Conservation (phyloP, 169 alveolate genomes). For the Cryptosporidium canis region DNA sequence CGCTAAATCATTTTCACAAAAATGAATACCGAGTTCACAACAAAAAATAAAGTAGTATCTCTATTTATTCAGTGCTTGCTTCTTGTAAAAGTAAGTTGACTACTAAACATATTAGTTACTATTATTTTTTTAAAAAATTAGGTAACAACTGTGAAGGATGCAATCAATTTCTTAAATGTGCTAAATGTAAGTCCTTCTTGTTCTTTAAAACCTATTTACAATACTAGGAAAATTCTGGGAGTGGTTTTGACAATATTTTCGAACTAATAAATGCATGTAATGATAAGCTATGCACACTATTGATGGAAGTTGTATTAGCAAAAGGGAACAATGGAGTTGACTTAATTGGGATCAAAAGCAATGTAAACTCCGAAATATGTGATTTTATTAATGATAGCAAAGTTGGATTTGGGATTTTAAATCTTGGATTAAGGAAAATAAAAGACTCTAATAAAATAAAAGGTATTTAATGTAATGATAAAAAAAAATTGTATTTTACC, state of each 20-base stretch:
- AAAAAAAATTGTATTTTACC: background rate
- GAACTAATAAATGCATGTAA: constrained; percentile 51
- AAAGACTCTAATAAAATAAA: constrained; percentile 8
- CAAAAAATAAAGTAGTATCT: background rate
- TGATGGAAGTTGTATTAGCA: constrained; percentile 16
- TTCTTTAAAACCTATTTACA: background rate
- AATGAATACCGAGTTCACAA: background rate
- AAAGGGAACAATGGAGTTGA: background rate
- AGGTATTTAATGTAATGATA: background rate
- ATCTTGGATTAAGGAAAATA: constrained; percentile 29
- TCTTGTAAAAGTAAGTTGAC: constrained; percentile 24
- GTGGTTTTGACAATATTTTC: constrained; percentile 36
- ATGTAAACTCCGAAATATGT: background rate
- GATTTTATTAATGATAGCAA: too few relatives aligned
- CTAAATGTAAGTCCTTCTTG: constrained; percentile 18
- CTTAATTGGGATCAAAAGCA: constrained; percentile 25
- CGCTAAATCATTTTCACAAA: background rate
- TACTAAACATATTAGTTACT: background rate
- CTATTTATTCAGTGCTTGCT: constrained; percentile 42
- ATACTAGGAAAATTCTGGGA: constrained; percentile 10
- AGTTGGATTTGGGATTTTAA: constrained; percentile 13
- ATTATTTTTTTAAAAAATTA: background rate
- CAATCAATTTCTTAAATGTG: constrained; percentile 25
- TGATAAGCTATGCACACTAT: constrained; percentile 42
- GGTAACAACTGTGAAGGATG: constrained; percentile 72